phyloP scores from a whole-genome alignment of 495 filamentous ascomycete species.

The Haplographium delicatum region DNA sequence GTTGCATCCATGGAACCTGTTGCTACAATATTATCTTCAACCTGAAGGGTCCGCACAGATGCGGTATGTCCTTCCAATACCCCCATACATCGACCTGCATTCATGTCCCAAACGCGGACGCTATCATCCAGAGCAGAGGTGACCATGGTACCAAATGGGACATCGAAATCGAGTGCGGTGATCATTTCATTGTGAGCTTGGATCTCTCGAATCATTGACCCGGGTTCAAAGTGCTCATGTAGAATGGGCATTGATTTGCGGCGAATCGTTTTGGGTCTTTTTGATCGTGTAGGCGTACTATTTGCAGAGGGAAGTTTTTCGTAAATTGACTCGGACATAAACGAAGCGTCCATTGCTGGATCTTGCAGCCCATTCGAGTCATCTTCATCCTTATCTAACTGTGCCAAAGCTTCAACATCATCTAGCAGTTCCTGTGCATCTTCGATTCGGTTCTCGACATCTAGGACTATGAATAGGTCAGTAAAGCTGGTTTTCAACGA shows the following conservation, averaged over 20 bases:
- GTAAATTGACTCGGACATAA: conserved; percentile 98
- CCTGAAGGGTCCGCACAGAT: conserved; percentile 86
- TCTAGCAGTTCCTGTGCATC: conserved; percentile 73
- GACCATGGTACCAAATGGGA: conserved; percentile 91
- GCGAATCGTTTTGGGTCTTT: conserved; percentile 60
- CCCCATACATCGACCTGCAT: conserved; percentile 84
- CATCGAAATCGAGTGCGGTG: conserved; percentile 91
- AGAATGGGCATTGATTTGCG: conserved; percentile 87
- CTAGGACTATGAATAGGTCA: conserved; percentile 52
- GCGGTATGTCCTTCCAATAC: conserved; percentile 90
- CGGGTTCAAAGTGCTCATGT: conserved; percentile 92
- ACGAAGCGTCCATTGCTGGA: conserved; percentile 57
- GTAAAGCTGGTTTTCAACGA: not conserved
- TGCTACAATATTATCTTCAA: conserved; percentile 92
- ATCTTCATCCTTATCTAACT: conserved; percentile 48
- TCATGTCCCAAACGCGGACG: conserved; percentile 96
- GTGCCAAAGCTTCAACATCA: conserved; percentile 55
- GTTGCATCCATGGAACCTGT: conserved; percentile 96
- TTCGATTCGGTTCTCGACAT: conserved; percentile 81
- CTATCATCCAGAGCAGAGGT: conserved; percentile 94
- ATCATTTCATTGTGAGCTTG: conserved; percentile 85
- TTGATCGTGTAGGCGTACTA: conserved; percentile 42
- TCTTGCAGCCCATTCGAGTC: conserved; percentile 49
- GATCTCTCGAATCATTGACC: conserved; percentile 81
- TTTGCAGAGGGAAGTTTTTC: conserved; percentile 74